phyloP scores from a whole-genome alignment of 352 stramenopile species.

The Pythium vanterpoolii region DNA sequence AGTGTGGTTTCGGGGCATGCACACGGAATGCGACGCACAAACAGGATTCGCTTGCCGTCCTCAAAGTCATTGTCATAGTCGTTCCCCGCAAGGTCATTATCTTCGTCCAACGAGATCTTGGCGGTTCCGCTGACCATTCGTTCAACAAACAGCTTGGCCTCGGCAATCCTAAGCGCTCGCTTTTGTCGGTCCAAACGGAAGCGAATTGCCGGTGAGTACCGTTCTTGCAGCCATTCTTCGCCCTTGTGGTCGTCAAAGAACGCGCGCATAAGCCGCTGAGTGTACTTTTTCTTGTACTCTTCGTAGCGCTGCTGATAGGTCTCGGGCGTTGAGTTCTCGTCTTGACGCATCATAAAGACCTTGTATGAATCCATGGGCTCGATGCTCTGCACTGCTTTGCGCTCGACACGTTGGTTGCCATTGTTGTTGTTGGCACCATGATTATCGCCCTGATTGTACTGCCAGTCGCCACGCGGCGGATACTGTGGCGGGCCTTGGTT shows the following conservation, averaged over 20 bases:
- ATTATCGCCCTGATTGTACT: constrained; percentile 4
- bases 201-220: constrained; percentile 76
- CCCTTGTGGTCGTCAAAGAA: constrained; percentile 86
- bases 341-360: constrained; percentile 87
- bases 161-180: constrained; percentile 57
- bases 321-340: constrained; percentile 73
- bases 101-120: constrained; percentile 68
- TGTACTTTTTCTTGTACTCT: constrained; percentile 88
- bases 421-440: constrained; percentile 7
- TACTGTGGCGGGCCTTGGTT: constrained; percentile 14
- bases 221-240: constrained; percentile 85
- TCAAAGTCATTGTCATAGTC: constrained; percentile 81
- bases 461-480: constrained; percentile 7
- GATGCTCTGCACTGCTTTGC: constrained; percentile 37
- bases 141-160: constrained; percentile 75
- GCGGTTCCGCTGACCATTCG: constrained; percentile 46
- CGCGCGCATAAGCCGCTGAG: constrained; percentile 68
- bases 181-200: constrained; percentile 65
- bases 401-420: constrained; percentile 22
- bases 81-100: constrained; percentile 32
- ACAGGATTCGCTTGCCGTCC: constrained; percentile 70
- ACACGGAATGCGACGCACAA: constrained; percentile 78
- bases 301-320: constrained; percentile 86
- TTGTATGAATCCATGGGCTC: constrained; percentile 85
- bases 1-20: constrained; percentile 65